A percentile compares a stretch with the other conserved stretches of the same genome.
phyloP scores from a whole-genome alignment of 1,284 basidiomycete genomes.

The Marasmius sp. region DNA sequence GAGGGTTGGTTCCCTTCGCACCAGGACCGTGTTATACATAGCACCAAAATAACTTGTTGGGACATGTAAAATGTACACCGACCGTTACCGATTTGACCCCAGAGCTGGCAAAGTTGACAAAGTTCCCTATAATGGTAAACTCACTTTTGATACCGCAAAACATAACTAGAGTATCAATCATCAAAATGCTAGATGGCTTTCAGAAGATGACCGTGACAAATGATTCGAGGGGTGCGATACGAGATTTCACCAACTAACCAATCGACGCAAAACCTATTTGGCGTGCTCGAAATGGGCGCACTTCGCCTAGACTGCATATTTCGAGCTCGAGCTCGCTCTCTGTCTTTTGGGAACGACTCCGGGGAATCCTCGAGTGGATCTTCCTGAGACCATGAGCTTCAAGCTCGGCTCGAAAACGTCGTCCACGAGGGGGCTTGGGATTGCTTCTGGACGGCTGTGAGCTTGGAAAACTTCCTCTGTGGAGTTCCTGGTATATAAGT shows the following conservation, averaged over 20 bases:
- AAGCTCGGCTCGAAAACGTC: neutral
- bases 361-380: neutral
- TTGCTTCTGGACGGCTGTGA: neutral
- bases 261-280: neutral
- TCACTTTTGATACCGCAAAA: constrained; percentile 6
- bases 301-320: neutral
- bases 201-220: neutral
- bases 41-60: neutral
- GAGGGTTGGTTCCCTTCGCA: neutral
- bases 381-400: neutral
- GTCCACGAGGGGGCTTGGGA: neutral
- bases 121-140: neutral
- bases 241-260: neutral
- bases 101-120: neutral
- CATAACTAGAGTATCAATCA: neutral
- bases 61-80: neutral
- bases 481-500: neutral
- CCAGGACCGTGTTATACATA: neutral
- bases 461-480: neutral
- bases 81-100: neutral
- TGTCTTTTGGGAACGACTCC: neutral
- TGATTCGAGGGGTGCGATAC: neutral
- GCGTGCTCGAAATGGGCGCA: neutral
- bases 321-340: neutral
- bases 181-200: neutral